Base-by-base conservation (phyloP, 805 yeast species). In the Babjeviella inositovora region DNA sequence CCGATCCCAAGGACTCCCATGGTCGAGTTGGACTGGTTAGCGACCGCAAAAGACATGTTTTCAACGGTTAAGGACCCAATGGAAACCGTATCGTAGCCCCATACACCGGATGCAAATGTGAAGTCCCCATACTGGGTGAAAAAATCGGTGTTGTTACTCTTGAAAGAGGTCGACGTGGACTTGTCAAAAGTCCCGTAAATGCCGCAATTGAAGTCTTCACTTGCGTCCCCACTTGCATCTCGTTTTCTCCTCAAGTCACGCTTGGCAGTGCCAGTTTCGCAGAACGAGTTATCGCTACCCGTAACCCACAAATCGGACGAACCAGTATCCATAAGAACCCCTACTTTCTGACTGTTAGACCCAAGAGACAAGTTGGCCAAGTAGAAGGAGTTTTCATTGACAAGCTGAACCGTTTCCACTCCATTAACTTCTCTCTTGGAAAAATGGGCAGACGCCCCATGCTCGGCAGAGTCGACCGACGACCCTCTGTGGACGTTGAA, bases 271-370 rank as follows among this genome's bases (percentile, higher is more conserved):
- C n/a, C n/a, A n/a, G n/a, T n/a, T n/a, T n/a, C n/a, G n/a, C 70
- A 62, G 27, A 51, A 59, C 3, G 72, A 60, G 34, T 67, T 69
- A 19, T 46, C 35, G 2, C 59, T 39, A 14, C 57, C 50, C 29
- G 63, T 53, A 12, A 74, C 65, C 80, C 81, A 74, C 12, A 77
- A 45, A 40, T 76, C 87, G 0, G 79, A 61, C 0, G 84, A 73
- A 3, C 87, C 90, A 1, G 85, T 76, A 37, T 76, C 90, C n/a
- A 76, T 39, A 18, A 71, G 41, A 7, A 74, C 67, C 7, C 51
- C 52, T 5, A 74, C 50, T n/a, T 49, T 41, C 34, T 73, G 74
- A 1, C 52, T 37, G 1, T 71, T 61, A 0, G 79, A 62, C 4
- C 90, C 87, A 11, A 76, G 39, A 13, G 42, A 34, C 15, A 66